Conservation (phyloP, 2,329 filamentous ascomycete species). For the Zopfia rhizophila region DNA sequence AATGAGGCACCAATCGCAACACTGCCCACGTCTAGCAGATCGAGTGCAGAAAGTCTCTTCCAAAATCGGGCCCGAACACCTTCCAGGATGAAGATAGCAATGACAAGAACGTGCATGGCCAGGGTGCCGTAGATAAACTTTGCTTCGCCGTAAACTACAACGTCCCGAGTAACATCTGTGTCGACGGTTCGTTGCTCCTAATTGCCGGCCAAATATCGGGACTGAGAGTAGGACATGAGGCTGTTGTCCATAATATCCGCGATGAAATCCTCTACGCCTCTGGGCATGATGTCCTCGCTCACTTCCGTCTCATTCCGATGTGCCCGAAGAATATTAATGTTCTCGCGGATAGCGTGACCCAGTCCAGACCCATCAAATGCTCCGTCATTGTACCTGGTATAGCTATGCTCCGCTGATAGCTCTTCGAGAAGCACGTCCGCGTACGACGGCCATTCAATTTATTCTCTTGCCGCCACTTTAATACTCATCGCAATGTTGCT, state of each 20-base stretch:
- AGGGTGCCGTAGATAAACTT: conserved; percentile 8
- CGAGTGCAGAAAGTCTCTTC: conserved; percentile 1
- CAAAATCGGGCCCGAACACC: conserved; percentile 6
- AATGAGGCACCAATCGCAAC: conserved; percentile 4
- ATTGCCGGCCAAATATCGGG: background rate
- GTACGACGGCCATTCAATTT: conserved; percentile 2
- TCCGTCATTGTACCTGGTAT: conserved; percentile 5
- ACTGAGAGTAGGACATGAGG: conserved; percentile 4
- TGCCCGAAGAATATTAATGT: conserved; percentile 1
- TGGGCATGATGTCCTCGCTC: background rate
- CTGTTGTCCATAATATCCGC: conserved; percentile 15
- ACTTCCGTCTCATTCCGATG: background rate
- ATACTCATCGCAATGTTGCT: conserved; percentile 1
- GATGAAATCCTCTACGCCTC: conserved; percentile 9
- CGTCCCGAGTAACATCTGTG: background rate
- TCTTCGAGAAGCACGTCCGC: conserved; percentile 1
- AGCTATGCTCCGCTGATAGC: background rate
- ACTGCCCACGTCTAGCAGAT: conserved; percentile 8
- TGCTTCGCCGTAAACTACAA: conserved; percentile 12
- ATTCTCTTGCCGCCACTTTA: background rate
- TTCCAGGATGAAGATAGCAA: conserved; percentile 8
- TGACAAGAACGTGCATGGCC: conserved; percentile 2
- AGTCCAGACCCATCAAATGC: conserved; percentile 5
- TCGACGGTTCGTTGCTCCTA: conserved; percentile 1
- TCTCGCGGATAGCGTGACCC: conserved; percentile 1